These are phyloP conservation scores for Corymbia citriodora DNA, from an alignment of 441 rosid species.

Conservation along the genomic window DNA sequence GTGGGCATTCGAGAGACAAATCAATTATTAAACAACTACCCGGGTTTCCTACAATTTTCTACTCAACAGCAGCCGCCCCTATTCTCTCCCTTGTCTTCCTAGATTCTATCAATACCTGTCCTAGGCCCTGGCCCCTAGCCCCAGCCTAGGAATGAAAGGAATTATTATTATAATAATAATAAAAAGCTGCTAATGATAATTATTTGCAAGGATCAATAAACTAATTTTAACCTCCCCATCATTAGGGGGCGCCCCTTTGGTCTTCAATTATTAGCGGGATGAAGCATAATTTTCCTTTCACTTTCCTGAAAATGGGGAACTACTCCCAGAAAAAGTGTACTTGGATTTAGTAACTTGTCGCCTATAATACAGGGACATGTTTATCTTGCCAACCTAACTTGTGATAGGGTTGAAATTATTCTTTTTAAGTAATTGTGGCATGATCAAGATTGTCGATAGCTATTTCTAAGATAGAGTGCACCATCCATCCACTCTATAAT, in stretches of 20 bases:
- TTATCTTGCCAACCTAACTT: background rate
- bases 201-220: background rate
- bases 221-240: background rate
- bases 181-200: background rate
- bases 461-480: background rate
- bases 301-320: background rate
- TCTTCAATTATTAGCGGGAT: background rate
- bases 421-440: background rate
- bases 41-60: background rate
- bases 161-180: background rate
- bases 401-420: background rate
- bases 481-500: background rate
- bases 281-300: background rate
- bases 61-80: background rate
- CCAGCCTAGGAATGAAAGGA: background rate
- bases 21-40: background rate
- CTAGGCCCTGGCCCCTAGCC: background rate
- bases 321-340: background rate
- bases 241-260: background rate
- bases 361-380: background rate
- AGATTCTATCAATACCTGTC: background rate
- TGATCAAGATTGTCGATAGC: rapidly evolving
- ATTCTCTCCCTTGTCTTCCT: background rate
- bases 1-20: background rate
- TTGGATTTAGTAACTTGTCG: rapidly evolving